Evolutionary conservation across 1,139 yeast species (phyloP), one percentile per base, ranked within the genome.

Genomic region (Yamadazyma buinensis): DNA sequence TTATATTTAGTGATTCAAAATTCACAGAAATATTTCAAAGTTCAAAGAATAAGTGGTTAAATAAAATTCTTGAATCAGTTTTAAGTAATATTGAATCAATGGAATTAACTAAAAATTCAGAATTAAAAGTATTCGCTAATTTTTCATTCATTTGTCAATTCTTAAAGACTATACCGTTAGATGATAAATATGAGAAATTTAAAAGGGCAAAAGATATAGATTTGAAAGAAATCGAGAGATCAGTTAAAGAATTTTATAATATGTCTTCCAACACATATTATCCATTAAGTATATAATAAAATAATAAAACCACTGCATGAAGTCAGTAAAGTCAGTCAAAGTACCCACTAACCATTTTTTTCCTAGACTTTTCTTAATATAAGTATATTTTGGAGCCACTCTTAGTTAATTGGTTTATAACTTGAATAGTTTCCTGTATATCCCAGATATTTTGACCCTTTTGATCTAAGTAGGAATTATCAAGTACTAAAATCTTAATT

Each of bases 391-490:
- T 72, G 6, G 78, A 59, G 5, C 77, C 73, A 5, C 55, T 46
- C 27, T 57, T 57, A 5, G 72, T 57, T 38, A 77, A 58, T 7
- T 51, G 55, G 42, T 68, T 70, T 36, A 76, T 50, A 4, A 67
- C 58, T 15, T 55, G 55, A 9, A 62, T 51, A 6, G 77, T 69
- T 40, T 74, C 81, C 24, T 62, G 60, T 25, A 67, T 59, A 41
- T 83, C 90, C 78, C 84, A 79, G 3, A 82, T 64, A 40, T 72
- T 75, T 46, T 80, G 81, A 37, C 69, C 63, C 55, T 84, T 84
- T 14, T 67, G 57, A 51, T 84, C 88, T 48, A 83, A 63, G 47
- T 73, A 77, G 4, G 84, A 63, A 32, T 77, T 72, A 50, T 84
- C 92, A 15, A 81, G 64, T n/a, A 83, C 68, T 10, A 82, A 58